A percentile compares a stretch with the other conserved stretches of the same genome.
Evolutionary conservation across 305 asterid species (phyloP).

Genomic region (Withania somnifera): DNA sequence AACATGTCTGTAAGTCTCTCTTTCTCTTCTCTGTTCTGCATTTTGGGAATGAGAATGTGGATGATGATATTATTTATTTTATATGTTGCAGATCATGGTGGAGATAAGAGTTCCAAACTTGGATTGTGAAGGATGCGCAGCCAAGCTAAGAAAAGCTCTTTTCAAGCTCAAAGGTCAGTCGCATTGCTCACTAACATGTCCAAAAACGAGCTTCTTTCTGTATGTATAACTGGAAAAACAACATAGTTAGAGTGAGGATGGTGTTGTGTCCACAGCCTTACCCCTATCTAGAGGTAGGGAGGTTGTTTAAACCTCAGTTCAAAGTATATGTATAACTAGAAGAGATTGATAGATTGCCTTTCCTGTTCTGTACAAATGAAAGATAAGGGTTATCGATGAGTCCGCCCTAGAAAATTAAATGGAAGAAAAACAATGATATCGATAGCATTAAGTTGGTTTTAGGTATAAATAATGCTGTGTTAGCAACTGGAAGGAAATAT

Average conservation of each 20-base stretch:
- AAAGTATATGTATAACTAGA: not conserved
- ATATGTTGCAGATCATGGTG: slow-evolving; percentile 30
- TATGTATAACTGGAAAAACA: not conserved
- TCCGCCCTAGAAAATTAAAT: not conserved
- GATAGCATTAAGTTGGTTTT: not conserved
- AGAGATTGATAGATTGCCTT: not conserved
- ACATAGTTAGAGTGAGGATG: not conserved
- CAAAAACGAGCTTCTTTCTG: not conserved
- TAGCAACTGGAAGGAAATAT: not conserved
- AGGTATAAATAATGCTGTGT: not conserved
- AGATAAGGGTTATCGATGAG: not conserved
- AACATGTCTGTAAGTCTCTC: slow-evolving; percentile 51
- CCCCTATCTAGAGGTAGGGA: too few species aligned
- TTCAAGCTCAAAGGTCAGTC: slow-evolving; percentile 56
- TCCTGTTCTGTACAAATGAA: not conserved
- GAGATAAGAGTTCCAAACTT: slow-evolving; percentile 73
- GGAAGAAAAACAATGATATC: not conserved
- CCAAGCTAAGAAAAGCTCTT: slow-evolving; percentile 46
- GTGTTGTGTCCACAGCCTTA: too few species aligned
- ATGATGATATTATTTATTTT: not conserved
- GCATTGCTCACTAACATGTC: not conserved
- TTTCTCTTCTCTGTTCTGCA: not conserved
- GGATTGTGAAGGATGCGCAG: slow-evolving; percentile 73
- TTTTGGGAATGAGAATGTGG: not conserved
- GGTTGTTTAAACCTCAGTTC: too few species aligned